Evolutionary conservation across 257 asterid species (phyloP).

Genomic region (Primulina tabacum): DNA sequence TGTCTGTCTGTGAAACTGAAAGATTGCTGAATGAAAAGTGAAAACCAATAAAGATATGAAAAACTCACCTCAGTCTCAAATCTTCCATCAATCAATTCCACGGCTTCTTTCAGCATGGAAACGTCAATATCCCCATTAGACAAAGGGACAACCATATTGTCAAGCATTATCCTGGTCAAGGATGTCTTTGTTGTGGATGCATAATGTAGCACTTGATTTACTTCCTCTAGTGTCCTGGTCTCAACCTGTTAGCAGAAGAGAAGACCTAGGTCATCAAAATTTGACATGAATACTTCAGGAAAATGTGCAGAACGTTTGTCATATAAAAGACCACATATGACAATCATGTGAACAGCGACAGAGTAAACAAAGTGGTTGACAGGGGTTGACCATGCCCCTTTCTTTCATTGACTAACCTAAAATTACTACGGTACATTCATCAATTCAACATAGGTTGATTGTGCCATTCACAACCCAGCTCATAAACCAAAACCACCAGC

Average conservation of each 20-base stretch:
- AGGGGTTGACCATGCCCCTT: background rate
- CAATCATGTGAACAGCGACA: background rate
- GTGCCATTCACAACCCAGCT: background rate
- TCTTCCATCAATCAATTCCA: constrained; percentile 60
- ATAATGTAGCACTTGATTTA: constrained; percentile 66
- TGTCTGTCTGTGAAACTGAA: background rate
- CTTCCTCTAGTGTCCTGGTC: constrained; percentile 90
- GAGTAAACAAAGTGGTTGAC: background rate
- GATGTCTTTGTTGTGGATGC: constrained; percentile 68
- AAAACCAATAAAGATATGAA: background rate
- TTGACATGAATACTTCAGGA: constrained; percentile 3
- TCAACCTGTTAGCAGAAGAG: constrained; percentile 56
- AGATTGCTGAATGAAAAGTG: background rate
- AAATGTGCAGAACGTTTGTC: background rate
- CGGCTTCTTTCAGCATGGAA: constrained; percentile 91
- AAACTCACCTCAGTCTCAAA: constrained; percentile 84
- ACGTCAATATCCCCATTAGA: constrained; percentile 71
- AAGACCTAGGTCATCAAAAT: constrained; percentile 8
- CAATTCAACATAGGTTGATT: background rate
- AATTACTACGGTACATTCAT: background rate
- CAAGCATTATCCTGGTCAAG: constrained; percentile 85
- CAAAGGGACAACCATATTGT: constrained; percentile 93
- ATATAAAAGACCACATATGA: background rate
- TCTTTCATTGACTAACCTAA: background rate
- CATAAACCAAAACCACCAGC: background rate